These are phyloP conservation scores for Aspergillus chevalieri DNA, from an alignment of 2,329 filamentous ascomycete genomes.

Conservation along the genomic window DNA sequence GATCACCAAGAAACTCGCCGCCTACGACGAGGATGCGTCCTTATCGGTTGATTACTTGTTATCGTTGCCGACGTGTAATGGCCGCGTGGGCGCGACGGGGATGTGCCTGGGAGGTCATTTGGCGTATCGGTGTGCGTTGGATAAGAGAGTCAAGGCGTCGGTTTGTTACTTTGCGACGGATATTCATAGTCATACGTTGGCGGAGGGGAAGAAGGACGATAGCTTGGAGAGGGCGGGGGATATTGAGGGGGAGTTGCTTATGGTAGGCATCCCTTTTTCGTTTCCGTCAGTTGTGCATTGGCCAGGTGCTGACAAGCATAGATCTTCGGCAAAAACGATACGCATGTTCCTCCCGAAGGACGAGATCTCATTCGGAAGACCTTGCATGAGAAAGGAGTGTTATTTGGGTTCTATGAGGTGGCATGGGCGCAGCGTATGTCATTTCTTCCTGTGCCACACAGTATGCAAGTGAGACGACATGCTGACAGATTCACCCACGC, in stretches of 20 bases:
- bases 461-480: not conserved
- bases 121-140: conserved; percentile 66
- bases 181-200: conserved; percentile 73
- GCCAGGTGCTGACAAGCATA: conserved; percentile 11
- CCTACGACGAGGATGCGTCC: conserved; percentile 75
- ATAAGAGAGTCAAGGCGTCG: conserved; percentile 67
- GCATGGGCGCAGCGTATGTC: conserved; percentile 78
- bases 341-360: conserved; percentile 76
- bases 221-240: conserved; percentile 55
- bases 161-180: conserved; percentile 92
- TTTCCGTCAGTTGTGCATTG: not conserved
- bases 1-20: conserved; percentile 72
- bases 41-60: conserved; percentile 65
- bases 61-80: conserved; percentile 69
- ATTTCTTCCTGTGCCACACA: not conserved
- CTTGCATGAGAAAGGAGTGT: conserved; percentile 66
- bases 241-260: conserved; percentile 71
- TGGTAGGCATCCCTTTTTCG: conserved; percentile 42
- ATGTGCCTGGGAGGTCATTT: conserved; percentile 95
- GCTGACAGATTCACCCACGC: not conserved
- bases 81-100: conserved; percentile 69
- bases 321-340: conserved; percentile 89
- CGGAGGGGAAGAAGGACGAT: conserved; percentile 60
- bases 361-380: conserved; percentile 78
- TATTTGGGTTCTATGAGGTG: conserved; percentile 79